phyloP scores from a whole-genome alignment of 2,329 filamentous ascomycete species.

The Colletotrichum sp. region DNA sequence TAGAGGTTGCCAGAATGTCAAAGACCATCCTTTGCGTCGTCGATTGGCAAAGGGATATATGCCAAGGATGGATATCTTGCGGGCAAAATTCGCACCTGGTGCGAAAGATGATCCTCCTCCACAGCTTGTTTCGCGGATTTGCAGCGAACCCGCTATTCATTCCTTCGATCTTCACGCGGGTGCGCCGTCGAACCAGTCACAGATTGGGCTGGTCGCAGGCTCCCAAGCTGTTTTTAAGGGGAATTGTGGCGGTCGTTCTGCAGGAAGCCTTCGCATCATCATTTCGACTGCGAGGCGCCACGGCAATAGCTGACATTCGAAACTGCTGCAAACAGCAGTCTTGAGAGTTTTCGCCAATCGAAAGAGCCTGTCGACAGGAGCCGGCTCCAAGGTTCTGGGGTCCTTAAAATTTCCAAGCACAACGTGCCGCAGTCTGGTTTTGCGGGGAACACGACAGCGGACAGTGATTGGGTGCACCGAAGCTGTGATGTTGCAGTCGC shows the following conservation, averaged over 20 bases:
- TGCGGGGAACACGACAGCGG: slow-evolving; percentile 3
- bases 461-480: background rate
- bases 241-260: background rate
- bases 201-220: background rate
- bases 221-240: background rate
- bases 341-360: background rate
- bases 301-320: background rate
- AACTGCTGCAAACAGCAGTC: background rate
- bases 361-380: background rate
- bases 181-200: background rate
- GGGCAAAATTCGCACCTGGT: background rate
- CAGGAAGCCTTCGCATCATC: background rate
- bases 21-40: background rate
- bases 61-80: background rate
- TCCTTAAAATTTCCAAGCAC: slow-evolving; percentile 3
- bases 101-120: background rate
- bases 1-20: background rate
- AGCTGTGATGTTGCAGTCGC: background rate
- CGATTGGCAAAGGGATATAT: background rate
- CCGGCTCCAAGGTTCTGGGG: slow-evolving; percentile 8
- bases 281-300: background rate
- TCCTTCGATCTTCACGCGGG: background rate
- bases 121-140: background rate
- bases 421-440: background rate
- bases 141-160: background rate